A percentile compares a stretch with the other conserved stretches of the same genome.
Conservation (phyloP, 1,284 basidiomycete species). For the Cronartium quercuum region DNA sequence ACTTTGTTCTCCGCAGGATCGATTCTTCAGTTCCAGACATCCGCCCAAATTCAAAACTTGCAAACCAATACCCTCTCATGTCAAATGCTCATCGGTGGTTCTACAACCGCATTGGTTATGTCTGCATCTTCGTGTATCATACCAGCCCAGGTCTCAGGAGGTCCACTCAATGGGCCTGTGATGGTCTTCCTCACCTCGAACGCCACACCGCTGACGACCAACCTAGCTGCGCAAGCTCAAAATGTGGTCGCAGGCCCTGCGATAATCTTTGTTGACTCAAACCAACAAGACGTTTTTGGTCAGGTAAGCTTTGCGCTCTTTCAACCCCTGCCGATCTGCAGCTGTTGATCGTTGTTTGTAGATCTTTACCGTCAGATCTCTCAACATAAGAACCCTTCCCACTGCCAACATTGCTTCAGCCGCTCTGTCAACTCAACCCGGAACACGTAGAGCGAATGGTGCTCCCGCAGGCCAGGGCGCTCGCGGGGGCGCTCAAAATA, state of each 20-base stretch:
- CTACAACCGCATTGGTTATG: conserved; percentile 24
- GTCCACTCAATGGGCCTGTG: conserved; percentile 14
- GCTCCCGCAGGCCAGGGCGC: background rate
- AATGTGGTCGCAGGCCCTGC: conserved; percentile 32
- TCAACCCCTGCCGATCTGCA: background rate
- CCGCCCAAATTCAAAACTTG: conserved; percentile 28
- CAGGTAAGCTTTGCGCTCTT: conserved; percentile 5
- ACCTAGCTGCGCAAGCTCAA: background rate
- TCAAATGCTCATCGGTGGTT: conserved; percentile 18
- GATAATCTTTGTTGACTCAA: conserved; percentile 28
- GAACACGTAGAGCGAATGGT: too few species aligned
- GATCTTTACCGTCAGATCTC: conserved; percentile 16
- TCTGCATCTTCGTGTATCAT: conserved; percentile 30
- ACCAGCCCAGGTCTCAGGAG: background rate
- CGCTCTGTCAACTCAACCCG: conserved; percentile 16
- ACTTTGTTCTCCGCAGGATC: conserved; percentile 24
- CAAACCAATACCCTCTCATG: conserved; percentile 23
- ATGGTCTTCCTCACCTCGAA: conserved; percentile 21
- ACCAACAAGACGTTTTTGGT: conserved; percentile 15
- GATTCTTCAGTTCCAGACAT: conserved; percentile 34
- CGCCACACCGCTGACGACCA: conserved; percentile 5
- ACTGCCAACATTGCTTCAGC: conserved; percentile 31
- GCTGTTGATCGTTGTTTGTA: background rate
- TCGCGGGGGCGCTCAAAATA: background rate
- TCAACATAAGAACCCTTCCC: conserved; percentile 17